Conservation (phyloP, 305 asterid genomes). For the Salvia sclarea region DNA sequence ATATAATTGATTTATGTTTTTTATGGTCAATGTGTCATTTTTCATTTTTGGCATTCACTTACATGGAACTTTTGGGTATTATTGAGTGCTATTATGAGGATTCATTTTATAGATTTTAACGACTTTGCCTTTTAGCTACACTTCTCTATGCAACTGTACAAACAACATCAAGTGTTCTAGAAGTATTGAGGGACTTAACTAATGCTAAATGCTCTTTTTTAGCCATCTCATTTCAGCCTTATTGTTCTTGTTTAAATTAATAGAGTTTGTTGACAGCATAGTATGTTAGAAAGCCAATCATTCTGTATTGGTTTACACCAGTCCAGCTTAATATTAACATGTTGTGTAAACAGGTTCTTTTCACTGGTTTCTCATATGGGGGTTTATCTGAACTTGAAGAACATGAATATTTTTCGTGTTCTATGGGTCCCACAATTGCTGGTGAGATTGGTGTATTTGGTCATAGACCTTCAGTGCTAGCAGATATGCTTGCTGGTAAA, state of each 20-base stretch:
- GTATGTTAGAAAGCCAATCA: constrained; percentile 16
- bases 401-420: constrained; percentile 81
- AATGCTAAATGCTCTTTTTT: background rate
- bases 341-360: constrained; percentile 72
- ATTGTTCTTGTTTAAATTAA: background rate
- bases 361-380: constrained; percentile 92
- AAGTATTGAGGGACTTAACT: constrained; percentile 2
- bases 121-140: background rate
- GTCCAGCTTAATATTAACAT: constrained; percentile 42
- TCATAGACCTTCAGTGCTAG: constrained; percentile 81
- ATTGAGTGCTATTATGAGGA: constrained; percentile 14
- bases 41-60: background rate
- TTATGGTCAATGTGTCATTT: background rate
- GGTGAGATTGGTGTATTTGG: constrained; percentile 98
- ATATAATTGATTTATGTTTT: background rate
- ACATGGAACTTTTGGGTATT: constrained; percentile 14
- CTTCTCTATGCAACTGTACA: constrained; percentile 1
- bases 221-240: background rate
- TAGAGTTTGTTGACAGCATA: constrained; percentile 18
- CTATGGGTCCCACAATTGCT: constrained; percentile 96
- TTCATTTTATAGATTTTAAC: constrained; percentile 15
- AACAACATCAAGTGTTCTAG: background rate
- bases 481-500: constrained; percentile 99
- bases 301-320: constrained; percentile 31
- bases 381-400: constrained; percentile 96